Evolutionary conservation across 2,329 filamentous ascomycete species (phyloP).

Genomic region (Volutella citrinella): DNA sequence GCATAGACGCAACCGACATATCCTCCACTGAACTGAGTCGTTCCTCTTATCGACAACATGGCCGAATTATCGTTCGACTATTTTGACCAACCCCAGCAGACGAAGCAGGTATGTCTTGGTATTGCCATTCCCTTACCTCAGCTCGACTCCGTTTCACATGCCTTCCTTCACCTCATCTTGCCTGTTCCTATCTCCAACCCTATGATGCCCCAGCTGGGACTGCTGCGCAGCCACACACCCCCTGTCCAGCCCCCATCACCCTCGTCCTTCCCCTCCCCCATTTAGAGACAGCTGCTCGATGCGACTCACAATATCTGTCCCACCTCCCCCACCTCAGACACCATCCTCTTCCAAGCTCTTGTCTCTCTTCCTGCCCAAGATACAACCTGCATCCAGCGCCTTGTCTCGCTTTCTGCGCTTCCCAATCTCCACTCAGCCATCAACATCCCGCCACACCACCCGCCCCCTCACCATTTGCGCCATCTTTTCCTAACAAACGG

Average conservation of each 20-base stretch:
- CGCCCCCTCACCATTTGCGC: conserved; percentile 12
- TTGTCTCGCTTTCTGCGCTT: conserved; percentile 16
- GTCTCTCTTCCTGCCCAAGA: conserved; percentile 17
- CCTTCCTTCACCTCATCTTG: background rate
- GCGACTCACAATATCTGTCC: conserved; percentile 22
- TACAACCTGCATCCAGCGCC: no score
- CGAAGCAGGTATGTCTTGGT: conserved; percentile 23
- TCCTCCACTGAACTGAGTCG: no score
- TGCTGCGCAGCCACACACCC: no score
- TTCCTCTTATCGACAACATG: no score
- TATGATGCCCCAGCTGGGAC: no score
- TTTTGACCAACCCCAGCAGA: conserved; percentile 23
- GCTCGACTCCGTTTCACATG: conserved; percentile 7
- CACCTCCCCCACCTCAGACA: conserved; percentile 16
- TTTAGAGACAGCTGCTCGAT: no score
- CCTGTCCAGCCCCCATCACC: no score
- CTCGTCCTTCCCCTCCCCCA: no score
- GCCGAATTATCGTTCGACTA: conserved; percentile 27
- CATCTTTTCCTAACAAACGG: conserved; percentile 7
- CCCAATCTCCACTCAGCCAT: conserved; percentile 4
- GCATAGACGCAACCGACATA: no score
- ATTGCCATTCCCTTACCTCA: conserved; percentile 7
- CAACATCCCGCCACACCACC: conserved; percentile 8
- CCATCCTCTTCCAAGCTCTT: conserved; percentile 22
- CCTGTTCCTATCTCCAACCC: conserved; percentile 10